Percentiles rank a stretch among this genome's conserved stretches.
phyloP scores from a whole-genome alignment of 345 rosid species.

The Carallia pectinifolia region DNA sequence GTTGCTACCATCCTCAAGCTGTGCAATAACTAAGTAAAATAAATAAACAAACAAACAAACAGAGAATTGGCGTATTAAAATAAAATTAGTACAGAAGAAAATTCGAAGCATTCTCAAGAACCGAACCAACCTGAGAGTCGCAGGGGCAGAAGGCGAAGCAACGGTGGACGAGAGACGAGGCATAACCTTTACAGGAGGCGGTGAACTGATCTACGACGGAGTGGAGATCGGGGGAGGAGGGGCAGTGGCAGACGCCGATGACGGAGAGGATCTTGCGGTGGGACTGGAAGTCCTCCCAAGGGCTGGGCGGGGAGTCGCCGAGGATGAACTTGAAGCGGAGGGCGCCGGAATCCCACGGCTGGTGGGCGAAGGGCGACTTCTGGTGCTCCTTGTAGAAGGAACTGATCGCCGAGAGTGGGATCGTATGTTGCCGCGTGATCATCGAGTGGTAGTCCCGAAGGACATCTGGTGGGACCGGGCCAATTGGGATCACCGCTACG shows the following conservation, averaged over 20 bases:
- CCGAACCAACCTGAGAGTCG: conserved; percentile 57
- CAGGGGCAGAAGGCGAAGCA: conserved; percentile 93
- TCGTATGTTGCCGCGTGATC: conserved; percentile 69
- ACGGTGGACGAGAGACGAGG: conserved; percentile 76
- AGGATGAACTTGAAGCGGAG: conserved; percentile 88
- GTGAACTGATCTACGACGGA: conserved; percentile 56
- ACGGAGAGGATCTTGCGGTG: conserved; percentile 91
- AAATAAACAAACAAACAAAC: conserved; percentile 11
- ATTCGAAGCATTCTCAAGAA: neutral
- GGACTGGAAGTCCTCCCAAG: conserved; percentile 99
- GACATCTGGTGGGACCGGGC: conserved; percentile 55
- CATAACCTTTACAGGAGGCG: conserved; percentile 53
- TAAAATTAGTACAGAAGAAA: neutral
- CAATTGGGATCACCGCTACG: conserved; percentile 86
- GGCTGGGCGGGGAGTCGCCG: conserved; percentile 91
- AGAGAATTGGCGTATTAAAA: neutral
- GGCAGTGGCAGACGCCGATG: conserved; percentile 90
- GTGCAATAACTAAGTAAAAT: conserved; percentile 25
- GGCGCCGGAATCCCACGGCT: conserved; percentile 93
- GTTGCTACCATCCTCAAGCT: conserved; percentile 80
- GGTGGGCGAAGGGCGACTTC: conserved; percentile 88
- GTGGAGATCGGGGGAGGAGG: conserved; percentile 82
- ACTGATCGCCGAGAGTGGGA: conserved; percentile 76
- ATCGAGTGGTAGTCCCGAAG: conserved; percentile 84
- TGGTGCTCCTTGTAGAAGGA: conserved; percentile 99